Evolutionary conservation across 345 rosid genomes (phyloP).

Genomic region (Hirschfeldia incana): DNA sequence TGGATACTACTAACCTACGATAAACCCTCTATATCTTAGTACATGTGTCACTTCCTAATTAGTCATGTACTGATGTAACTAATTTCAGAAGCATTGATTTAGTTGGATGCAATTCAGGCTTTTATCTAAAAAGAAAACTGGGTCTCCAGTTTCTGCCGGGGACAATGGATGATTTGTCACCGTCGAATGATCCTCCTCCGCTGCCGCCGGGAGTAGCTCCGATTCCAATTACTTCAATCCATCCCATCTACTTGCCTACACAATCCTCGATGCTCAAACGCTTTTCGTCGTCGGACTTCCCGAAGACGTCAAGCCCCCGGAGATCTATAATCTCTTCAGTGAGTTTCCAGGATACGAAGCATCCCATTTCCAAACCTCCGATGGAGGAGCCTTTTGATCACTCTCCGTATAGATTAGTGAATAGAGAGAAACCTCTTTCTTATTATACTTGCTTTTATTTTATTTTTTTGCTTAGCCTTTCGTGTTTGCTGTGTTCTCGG

Average conservation of each 20-base stretch:
- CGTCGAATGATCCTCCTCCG: constrained; percentile 37
- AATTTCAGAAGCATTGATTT: no score
- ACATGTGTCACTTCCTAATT: no score
- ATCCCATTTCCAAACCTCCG: constrained; percentile 68
- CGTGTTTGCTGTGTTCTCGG: constrained; percentile 76
- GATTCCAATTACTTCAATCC: constrained; percentile 27
- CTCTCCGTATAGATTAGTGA: not conserved
- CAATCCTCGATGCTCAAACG: constrained; percentile 58
- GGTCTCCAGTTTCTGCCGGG: not conserved
- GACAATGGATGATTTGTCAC: constrained; percentile 61
- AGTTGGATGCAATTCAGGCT: no score
- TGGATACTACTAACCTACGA: no score
- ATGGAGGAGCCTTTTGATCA: constrained; percentile 27
- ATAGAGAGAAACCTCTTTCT: not conserved
- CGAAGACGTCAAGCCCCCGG: constrained; percentile 83
- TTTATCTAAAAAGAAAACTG: no score
- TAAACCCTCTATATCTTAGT: no score
- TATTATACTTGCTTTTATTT: not conserved
- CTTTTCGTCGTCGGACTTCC: constrained; percentile 92
- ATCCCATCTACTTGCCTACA: constrained; percentile 46
- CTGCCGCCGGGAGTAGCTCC: constrained; percentile 31
- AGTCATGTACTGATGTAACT: no score
- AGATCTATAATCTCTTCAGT: constrained; percentile 83
- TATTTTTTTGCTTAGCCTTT: constrained; percentile 54
- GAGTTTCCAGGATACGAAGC: constrained; percentile 89